Evolutionary conservation across 2,329 filamentous ascomycete genomes (phyloP).

Genomic region (Alternaria novae-zelandiae): DNA sequence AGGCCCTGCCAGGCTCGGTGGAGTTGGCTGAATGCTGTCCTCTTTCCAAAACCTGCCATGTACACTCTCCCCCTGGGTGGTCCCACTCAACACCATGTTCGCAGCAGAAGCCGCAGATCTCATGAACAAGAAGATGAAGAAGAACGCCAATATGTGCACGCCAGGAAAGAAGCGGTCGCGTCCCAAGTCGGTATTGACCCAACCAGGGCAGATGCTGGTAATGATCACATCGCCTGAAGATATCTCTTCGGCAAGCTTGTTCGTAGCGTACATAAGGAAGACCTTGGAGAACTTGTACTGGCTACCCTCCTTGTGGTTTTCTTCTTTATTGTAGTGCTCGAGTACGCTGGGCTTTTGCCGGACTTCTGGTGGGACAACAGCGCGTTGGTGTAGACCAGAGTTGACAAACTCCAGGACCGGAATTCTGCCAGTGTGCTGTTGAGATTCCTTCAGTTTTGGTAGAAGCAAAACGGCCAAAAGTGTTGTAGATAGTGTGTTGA

Average conservation of each 20-base stretch:
- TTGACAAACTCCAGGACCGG: slow-evolving; percentile 44
- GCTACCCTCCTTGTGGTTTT: slow-evolving; percentile 30
- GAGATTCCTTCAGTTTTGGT: slow-evolving; percentile 44
- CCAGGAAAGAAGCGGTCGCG: slow-evolving; percentile 41
- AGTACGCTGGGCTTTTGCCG: slow-evolving; percentile 33
- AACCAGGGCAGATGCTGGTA: slow-evolving; percentile 46
- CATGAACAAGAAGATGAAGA: slow-evolving; percentile 31
- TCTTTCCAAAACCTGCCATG: slow-evolving; percentile 48
- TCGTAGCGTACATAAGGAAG: slow-evolving; percentile 45
- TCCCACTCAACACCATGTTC: slow-evolving; percentile 42
- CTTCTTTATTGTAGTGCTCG: slow-evolving; percentile 36
- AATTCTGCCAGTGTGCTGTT: slow-evolving; percentile 24
- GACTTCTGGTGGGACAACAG: slow-evolving; percentile 29
- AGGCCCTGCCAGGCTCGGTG: slow-evolving; percentile 36
- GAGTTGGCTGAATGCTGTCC: slow-evolving; percentile 40
- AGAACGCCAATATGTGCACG: slow-evolving; percentile 27
- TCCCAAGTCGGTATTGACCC: slow-evolving; percentile 37
- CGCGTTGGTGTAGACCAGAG: slow-evolving; percentile 38
- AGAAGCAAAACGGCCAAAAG: slow-evolving; percentile 61
- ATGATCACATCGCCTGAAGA: slow-evolving; percentile 42
- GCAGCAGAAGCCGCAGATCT: slow-evolving; percentile 38
- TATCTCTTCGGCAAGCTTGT: slow-evolving; percentile 33
- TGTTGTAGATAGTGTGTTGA: slow-evolving; percentile 64
- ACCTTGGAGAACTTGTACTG: slow-evolving; percentile 45
- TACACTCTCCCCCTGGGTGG: slow-evolving; percentile 39